Base-by-base conservation (phyloP, 306 rosid genomes). In the Rosa multiflora region DNA sequence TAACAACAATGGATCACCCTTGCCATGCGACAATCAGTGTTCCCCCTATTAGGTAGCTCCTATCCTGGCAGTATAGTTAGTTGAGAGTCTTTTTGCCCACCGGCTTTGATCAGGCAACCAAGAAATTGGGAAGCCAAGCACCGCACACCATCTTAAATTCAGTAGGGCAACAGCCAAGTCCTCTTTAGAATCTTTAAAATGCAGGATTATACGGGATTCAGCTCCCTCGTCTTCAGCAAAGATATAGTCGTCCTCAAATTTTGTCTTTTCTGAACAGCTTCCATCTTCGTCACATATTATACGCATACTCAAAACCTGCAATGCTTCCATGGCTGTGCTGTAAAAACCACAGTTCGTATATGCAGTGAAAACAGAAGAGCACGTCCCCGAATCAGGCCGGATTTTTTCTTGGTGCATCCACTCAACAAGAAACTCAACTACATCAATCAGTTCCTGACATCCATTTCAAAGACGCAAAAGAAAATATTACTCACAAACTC, bases 131-230 rank as follows among this genome's bases (percentile, higher is more conserved):
- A 83, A 88, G 70, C 97, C 97, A 48, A 79, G 76, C 35, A 87
- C 44, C 21, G 88, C 91, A 74, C 91, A 87, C 98, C 93, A 88
- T 83, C 97, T 86, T 82, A 92, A 84, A 88, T 83, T 89, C 83
- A 94, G 82, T 67, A 94, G 88, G 64, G 88, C 98, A 81, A 82
- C 64, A 39, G 91, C 87, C 61, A 85, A 80, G 62, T 78, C 52
- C 79, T 81, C 92, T 64, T 88, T 80, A 63, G 74, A 81, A 67
- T 89, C 85, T 72, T 86, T 73, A 83, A 94, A 92, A 70, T 89
- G 83, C 58, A 85, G 64, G 8, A 84, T 70, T 76, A 92, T 86
- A 70, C 55, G 81, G 55, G 88, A 82, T 79, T 92, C 97, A 6
- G 73, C 81, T 79, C 20, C 88, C 43, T 18, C 37, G 74, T 83